A percentile compares a stretch with the other conserved stretches of the same genome.
Evolutionary conservation across 495 filamentous ascomycete genomes (phyloP).

Genomic region (Lophiotrema nucula): DNA sequence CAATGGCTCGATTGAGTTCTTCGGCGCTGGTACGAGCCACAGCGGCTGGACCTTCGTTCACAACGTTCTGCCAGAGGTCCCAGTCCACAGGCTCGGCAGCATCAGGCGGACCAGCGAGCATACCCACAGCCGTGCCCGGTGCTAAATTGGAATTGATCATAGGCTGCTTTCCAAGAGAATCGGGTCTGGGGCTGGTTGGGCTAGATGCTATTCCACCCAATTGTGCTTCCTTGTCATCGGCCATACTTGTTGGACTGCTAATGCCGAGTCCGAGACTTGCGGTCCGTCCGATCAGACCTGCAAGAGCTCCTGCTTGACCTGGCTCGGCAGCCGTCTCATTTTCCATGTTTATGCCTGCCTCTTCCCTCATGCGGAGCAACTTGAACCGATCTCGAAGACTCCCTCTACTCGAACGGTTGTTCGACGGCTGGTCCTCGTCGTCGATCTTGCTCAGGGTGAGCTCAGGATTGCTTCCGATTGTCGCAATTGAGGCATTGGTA

Average conservation of each 20-base stretch:
- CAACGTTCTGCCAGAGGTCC: constrained; percentile 96
- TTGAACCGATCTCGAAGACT: constrained; percentile 86
- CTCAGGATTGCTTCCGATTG: constrained; percentile 70
- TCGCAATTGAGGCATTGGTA: constrained; percentile 72
- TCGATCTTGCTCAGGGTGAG: constrained; percentile 69
- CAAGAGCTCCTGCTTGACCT: constrained; percentile 42
- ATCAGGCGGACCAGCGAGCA: constrained; percentile 70
- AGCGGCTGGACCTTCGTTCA: constrained; percentile 86
- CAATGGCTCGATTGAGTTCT: constrained; percentile 85
- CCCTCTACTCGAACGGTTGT: constrained; percentile 58
- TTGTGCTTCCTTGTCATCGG: constrained; percentile 55
- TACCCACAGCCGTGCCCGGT: constrained; percentile 78
- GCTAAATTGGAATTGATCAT: constrained; percentile 62
- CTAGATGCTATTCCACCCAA: constrained; percentile 32
- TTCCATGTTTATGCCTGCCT: constrained; percentile 58
- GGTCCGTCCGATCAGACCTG: constrained; percentile 46
- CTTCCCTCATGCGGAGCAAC: constrained; percentile 74
- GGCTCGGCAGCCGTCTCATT: constrained; percentile 50
- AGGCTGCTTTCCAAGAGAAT: constrained; percentile 32
- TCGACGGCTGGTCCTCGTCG: constrained; percentile 53
- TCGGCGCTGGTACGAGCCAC: constrained; percentile 80
- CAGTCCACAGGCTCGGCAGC: constrained; percentile 75
- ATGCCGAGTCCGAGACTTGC: constrained; percentile 54
- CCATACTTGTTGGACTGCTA: constrained; percentile 54
- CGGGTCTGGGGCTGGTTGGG: constrained; percentile 28